Evolutionary conservation across 495 filamentous ascomycete genomes (phyloP).

Genomic region (Bacidia rubella): DNA sequence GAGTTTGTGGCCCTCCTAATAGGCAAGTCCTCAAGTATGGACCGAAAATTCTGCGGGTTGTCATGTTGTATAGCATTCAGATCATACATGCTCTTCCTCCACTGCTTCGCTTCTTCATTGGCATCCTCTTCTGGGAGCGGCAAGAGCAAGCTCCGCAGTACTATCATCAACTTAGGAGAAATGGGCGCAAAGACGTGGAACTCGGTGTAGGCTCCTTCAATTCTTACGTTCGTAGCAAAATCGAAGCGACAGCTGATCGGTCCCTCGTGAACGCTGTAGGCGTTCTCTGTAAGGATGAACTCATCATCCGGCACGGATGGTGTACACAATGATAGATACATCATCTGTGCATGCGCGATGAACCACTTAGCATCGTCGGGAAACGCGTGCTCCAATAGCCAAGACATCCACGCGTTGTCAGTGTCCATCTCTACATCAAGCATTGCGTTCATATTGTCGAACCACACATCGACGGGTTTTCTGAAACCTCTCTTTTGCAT

Average conservation of each 20-base stretch:
- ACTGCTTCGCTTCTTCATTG: constrained; percentile 3
- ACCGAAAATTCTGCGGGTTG: constrained; percentile 7
- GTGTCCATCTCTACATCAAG: constrained; percentile 34
- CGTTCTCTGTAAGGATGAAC: constrained; percentile 37
- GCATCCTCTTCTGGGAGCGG: constrained; percentile 13
- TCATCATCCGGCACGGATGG: constrained; percentile 27
- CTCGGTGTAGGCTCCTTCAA: constrained; percentile 18
- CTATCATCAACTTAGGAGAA: constrained; percentile 36
- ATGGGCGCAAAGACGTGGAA: constrained; percentile 35
- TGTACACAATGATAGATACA: constrained; percentile 35
- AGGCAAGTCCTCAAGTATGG: constrained; percentile 26
- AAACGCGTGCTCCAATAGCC: constrained; percentile 27
- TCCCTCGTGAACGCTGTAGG: constrained; percentile 35
- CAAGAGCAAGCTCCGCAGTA: constrained; percentile 27
- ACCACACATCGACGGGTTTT: constrained; percentile 39
- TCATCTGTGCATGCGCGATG: constrained; percentile 22
- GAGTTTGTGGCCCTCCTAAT: constrained; percentile 27
- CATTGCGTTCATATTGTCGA: constrained; percentile 33
- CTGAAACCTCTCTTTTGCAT: constrained; percentile 32
- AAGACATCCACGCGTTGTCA: constrained; percentile 22
- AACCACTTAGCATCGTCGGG: constrained; percentile 31
- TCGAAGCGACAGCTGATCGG: constrained; percentile 15
- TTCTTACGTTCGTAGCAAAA: neutral
- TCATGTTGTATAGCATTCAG: constrained; percentile 3
- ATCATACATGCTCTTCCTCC: neutral